phyloP scores from a whole-genome alignment of 2,329 filamentous ascomycete species.

The Huntiella abstrusa region DNA sequence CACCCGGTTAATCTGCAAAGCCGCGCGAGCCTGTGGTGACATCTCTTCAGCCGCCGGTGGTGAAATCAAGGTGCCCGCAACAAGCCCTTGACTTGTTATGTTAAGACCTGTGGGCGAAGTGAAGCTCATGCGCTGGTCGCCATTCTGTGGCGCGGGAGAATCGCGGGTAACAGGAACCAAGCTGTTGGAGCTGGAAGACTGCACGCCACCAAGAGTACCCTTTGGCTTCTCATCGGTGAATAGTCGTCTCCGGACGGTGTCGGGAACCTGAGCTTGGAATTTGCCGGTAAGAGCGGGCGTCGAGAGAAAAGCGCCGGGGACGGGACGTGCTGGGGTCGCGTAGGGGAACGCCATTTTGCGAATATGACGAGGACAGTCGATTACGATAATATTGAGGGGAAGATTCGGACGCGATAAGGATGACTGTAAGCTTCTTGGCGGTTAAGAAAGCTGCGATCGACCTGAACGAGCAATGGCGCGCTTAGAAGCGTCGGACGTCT shows the following conservation, averaged over 20 bases:
- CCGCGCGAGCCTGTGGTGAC: conserved; percentile 60
- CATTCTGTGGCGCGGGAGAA: conserved; percentile 14
- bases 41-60: conserved; percentile 22
- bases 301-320: conserved; percentile 58
- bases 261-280: conserved; percentile 16
- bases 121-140: conserved; percentile 7
- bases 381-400: neutral
- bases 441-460: no score
- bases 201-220: neutral
- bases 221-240: conserved; percentile 20
- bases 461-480: no score
- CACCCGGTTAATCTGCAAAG: conserved; percentile 63
- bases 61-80: conserved; percentile 7
- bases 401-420: no score
- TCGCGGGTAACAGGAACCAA: neutral
- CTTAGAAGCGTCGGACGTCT: no score
- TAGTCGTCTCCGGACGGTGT: conserved; percentile 32
- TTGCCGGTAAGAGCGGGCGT: conserved; percentile 44
- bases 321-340: conserved; percentile 48
- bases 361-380: neutral
- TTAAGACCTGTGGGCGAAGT: conserved; percentile 5
- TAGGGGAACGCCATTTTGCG: conserved; percentile 33
- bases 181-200: neutral
- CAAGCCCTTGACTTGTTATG: conserved; percentile 6
- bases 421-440: no score